These are phyloP conservation scores for Viridothelium virens DNA, from an alignment of 495 filamentous ascomycete genomes.

Conservation along the genomic window DNA sequence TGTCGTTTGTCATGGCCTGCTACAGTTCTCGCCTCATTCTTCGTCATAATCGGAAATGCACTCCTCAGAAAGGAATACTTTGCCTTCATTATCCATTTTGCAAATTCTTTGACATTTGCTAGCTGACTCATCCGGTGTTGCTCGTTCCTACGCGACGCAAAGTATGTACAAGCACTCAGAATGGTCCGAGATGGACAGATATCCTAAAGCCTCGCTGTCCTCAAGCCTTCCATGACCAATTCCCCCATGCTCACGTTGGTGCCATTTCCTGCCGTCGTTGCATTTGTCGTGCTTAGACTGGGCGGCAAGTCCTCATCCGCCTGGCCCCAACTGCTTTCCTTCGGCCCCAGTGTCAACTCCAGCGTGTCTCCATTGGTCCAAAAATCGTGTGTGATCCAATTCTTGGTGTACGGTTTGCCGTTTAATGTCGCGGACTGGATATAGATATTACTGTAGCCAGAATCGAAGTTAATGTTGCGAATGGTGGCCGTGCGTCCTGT, in stretches of 20 bases:
- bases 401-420: slow-evolving; percentile 45
- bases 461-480: slow-evolving; percentile 55
- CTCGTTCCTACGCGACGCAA: too few species aligned
- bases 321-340: slow-evolving; percentile 49
- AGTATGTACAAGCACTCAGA: too few species aligned
- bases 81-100: not conserved
- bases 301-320: slow-evolving; percentile 44
- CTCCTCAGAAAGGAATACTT: too few species aligned
- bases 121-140: not conserved
- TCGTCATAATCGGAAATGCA: too few species aligned
- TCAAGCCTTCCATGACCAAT: not conserved
- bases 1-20: too few species aligned
- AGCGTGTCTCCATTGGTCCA: slow-evolving; percentile 45
- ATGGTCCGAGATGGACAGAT: not conserved
- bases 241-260: not conserved
- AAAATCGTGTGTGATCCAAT: slow-evolving; percentile 51
- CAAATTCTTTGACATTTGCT: not conserved
- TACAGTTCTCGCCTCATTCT: too few species aligned
- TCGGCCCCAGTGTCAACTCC: slow-evolving; percentile 42
- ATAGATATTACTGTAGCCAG: slow-evolving; percentile 47
- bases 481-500: slow-evolving; percentile 57
- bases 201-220: not conserved
- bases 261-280: not conserved
- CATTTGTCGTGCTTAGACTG: slow-evolving; percentile 29
- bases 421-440: slow-evolving; percentile 48